phyloP scores from a whole-genome alignment of 2,329 filamentous ascomycete genomes.

The Coniochaeta sp. region DNA sequence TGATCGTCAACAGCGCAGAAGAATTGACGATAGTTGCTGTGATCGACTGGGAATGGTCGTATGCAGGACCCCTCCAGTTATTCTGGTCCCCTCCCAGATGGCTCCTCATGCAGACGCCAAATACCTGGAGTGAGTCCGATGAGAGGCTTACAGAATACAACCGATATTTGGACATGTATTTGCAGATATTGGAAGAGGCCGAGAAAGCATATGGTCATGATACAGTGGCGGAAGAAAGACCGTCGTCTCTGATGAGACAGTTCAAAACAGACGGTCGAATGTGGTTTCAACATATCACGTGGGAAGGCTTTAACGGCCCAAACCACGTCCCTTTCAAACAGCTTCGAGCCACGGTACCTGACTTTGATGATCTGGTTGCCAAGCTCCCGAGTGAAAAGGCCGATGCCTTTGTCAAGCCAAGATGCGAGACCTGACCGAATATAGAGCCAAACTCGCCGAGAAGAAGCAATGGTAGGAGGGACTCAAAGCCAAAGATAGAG shows the following conservation, averaged over 20 bases:
- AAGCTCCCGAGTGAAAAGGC: neutral
- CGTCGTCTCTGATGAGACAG: neutral
- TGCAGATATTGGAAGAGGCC: neutral
- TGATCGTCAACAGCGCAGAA: slow-evolving; percentile 24
- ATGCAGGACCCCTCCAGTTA: slow-evolving; percentile 26
- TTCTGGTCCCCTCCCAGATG: slow-evolving; percentile 11
- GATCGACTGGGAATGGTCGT: slow-evolving; percentile 29
- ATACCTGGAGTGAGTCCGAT: slow-evolving; percentile 1
- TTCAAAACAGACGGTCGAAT: neutral
- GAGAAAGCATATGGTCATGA: neutral
- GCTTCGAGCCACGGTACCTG: neutral
- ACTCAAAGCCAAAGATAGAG: no score
- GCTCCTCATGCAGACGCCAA: neutral
- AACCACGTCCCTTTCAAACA: neutral
- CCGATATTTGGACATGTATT: neutral
- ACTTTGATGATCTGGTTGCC: neutral
- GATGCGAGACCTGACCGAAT: neutral
- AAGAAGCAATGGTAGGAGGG: neutral
- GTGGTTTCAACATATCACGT: neutral
- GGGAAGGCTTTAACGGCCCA: neutral
- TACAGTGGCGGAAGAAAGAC: neutral
- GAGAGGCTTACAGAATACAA: neutral
- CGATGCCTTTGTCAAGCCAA: neutral
- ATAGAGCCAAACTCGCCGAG: neutral
- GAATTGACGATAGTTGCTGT: slow-evolving; percentile 26